Conservation (phyloP, 2,329 filamentous ascomycete genomes). For the Neospermospora avenae region DNA sequence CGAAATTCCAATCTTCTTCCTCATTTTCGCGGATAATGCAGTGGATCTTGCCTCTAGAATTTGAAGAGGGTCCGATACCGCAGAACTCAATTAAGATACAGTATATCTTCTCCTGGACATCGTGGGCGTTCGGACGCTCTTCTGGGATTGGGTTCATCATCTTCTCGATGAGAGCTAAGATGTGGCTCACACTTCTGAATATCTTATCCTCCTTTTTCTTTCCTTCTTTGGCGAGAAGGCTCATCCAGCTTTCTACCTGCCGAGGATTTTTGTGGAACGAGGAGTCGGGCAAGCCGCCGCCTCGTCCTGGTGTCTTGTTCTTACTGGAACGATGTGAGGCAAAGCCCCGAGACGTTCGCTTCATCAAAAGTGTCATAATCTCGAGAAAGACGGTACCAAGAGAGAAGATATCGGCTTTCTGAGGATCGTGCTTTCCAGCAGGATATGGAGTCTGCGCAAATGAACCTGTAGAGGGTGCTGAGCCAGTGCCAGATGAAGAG, state of each 20-base stretch:
- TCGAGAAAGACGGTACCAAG: constrained; percentile 71
- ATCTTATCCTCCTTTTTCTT: constrained; percentile 43
- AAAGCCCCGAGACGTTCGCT: constrained; percentile 64
- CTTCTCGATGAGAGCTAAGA: constrained; percentile 50
- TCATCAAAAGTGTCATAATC: constrained; percentile 65
- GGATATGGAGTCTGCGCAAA: constrained; percentile 17
- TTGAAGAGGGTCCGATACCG: constrained; percentile 16
- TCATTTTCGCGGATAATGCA: constrained; percentile 22
- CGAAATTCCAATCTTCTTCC: constrained; percentile 26
- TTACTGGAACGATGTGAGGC: constrained; percentile 62
- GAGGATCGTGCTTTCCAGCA: constrained; percentile 43
- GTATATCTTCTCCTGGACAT: constrained; percentile 52
- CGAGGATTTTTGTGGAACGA: constrained; percentile 70
- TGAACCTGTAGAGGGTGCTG: neutral
- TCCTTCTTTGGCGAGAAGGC: constrained; percentile 56
- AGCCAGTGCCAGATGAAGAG: constrained; percentile 17
- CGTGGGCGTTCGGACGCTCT: constrained; percentile 50
- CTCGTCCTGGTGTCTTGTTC: constrained; percentile 49
- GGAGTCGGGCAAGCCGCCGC: constrained; percentile 60
- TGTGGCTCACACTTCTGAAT: constrained; percentile 49
- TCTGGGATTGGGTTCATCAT: constrained; percentile 53
- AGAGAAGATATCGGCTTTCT: constrained; percentile 68
- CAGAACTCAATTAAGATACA: constrained; percentile 44
- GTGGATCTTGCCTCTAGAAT: constrained; percentile 24
- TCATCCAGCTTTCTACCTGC: constrained; percentile 68